phyloP scores from a whole-genome alignment of 2,329 filamentous ascomycete genomes.

The Calonectria crousiana region DNA sequence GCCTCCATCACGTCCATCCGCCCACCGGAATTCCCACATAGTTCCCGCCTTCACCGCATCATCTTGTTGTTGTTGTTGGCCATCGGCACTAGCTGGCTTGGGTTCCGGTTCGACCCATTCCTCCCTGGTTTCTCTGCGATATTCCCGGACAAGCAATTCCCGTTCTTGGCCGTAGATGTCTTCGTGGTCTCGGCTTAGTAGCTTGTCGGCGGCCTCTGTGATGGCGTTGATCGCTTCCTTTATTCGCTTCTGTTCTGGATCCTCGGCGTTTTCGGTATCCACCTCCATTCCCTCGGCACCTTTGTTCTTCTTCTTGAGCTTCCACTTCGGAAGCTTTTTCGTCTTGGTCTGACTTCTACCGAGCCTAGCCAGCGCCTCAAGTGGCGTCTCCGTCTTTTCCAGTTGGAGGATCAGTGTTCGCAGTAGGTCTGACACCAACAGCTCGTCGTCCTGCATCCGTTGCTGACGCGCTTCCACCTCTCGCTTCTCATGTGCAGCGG shows the following conservation, averaged over 20 bases:
- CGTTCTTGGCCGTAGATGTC: conserved; percentile 95
- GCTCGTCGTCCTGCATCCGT: conserved; percentile 79
- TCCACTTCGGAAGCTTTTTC: conserved; percentile 72
- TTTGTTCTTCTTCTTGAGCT: conserved; percentile 75
- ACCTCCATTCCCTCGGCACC: conserved; percentile 76
- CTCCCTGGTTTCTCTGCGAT: conserved; percentile 86
- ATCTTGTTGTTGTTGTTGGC: conserved; percentile 23
- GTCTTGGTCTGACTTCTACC: conserved; percentile 76
- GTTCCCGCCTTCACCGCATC: conserved; percentile 36
- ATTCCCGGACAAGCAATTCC: conserved; percentile 86
- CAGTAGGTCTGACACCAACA: conserved; percentile 80
- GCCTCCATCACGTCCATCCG: conserved; percentile 84
- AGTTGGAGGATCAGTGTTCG: conserved; percentile 78
- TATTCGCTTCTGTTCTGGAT: conserved; percentile 77
- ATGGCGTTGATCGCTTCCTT: conserved; percentile 83
- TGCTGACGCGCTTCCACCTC: conserved; percentile 81
- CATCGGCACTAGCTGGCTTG: conserved; percentile 44
- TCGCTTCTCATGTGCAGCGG: conserved; percentile 86
- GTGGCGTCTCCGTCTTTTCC: conserved; percentile 83
- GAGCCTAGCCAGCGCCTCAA: conserved; percentile 88
- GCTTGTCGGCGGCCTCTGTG: conserved; percentile 89
- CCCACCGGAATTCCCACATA: conserved; percentile 92
- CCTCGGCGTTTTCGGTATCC: conserved; percentile 65
- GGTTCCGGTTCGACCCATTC: conserved; percentile 74
- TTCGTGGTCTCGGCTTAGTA: conserved; percentile 84